Base-by-base conservation (phyloP, 352 stramenopile genomes). In the Phytophthora multivora region DNA sequence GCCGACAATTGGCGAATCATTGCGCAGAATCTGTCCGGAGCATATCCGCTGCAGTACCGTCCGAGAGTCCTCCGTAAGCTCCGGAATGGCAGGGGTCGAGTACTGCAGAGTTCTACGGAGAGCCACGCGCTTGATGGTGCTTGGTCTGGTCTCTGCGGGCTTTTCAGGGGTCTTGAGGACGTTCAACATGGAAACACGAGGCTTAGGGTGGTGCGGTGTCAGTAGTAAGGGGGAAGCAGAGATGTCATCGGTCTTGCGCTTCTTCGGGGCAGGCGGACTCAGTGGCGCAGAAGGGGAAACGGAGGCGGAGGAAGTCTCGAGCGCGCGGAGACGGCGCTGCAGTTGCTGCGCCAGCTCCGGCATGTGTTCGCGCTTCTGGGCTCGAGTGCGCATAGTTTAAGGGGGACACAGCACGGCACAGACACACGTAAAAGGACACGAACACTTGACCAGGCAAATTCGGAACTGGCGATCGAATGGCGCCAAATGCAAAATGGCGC, bases 1-100 rank as follows among this genome's bases (percentile, higher is more conserved):
- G 2, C 79, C 82, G 1, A 89, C 73, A 56, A 89, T 73, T 16
- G 31, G 38, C 15, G 23, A n/a, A 19, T 49, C 9, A 26, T 39
- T 3, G 16, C 50, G 25, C 47, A 70, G 18, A 59, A 38, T 68
- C 30, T 62, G 69, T 2, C 59, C 59, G 2, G 71, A 59, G 38
- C 60, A 74, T 23, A 83, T 55, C 5, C 73, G 72, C 48, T 75
- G 53, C 12, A 87, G 39, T 7, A 78, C 62, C 6, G 51, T 4
- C 23, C 61, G 39, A 1, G 55, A 12, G 54, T 75, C 53, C 11
- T 64, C 45, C 16, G 19, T 18, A 12, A 25, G 4, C 21, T 62
- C 36, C 1, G 19, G 13, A 45, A 33, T 15, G 3, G 12, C 19
- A 2, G 30, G 28, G 2, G 40, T 5, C 12, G 51, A 43, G 35